Evolutionary conservation across 2,329 filamentous ascomycete genomes (phyloP), one percentile per base, ranked within the genome.

Genomic region (Sporothrix sp.): DNA sequence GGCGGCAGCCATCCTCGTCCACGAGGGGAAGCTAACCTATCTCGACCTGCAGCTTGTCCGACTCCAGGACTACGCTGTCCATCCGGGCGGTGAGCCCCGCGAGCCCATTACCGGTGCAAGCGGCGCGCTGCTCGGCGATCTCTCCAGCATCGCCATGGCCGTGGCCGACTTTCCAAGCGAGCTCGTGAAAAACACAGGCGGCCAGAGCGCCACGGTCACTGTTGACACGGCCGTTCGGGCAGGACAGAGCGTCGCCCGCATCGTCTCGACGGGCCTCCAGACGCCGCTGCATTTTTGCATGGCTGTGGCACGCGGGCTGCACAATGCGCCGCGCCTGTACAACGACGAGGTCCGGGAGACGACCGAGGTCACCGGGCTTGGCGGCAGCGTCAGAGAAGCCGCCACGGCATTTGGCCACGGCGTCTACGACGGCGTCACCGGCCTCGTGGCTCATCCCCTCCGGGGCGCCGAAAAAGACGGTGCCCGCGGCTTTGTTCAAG

Each of bases 221-320:
- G 27, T 54, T n/a, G 54, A 54, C 27, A 52, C 38, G n/a, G 52
- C 48, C 23, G 21, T 47, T 16, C 54, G 43, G 35, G 44, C 52
- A 5, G 30, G 48, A 30, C 48, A 54, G 27, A 48, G 83, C 2
- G 75, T 89, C 32, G 76, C 79, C 20, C 78, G 81, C n/a, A 83
- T 93, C 43, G 79, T 90, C 5, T 76, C 76, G 10, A 82, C 85
- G n/a, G 79, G 85, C 5, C 72, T 91, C 53, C 87, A 85, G 58
- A 83, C 84, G 2, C 90, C 89, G 0, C 84, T 93, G 74, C 87
- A 95, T 63, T 84, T 95, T 56, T 87, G 86, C 36, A 68, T 95
- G 37, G 85, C 85, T 1, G 68, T 95, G 33, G 85, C 89, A 0
- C 85, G 85, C 64, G 90, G 90, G 0, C 94, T 95, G 63, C 84